phyloP scores from a whole-genome alignment of 192 early-diverging fungal genomes.

The Dissophora ornata region DNA sequence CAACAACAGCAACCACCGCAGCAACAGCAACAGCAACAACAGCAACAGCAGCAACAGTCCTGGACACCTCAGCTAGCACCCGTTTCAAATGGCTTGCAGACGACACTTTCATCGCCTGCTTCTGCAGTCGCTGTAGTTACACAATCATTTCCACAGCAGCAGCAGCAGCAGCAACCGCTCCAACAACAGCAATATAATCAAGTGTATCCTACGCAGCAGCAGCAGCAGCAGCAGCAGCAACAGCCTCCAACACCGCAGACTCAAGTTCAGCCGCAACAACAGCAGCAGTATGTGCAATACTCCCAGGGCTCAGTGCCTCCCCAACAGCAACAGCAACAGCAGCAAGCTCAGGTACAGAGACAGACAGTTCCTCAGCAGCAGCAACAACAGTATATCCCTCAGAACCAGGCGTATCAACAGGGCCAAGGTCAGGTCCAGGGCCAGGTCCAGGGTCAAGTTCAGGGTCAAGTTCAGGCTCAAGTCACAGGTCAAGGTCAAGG shows the following conservation, averaged over 20 bases:
- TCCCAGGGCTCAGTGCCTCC: too few relatives aligned
- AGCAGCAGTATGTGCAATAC: too few relatives aligned
- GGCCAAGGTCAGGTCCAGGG: neutral
- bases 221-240: slow-evolving; percentile 10
- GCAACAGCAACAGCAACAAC: neutral
- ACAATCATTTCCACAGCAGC: neutral
- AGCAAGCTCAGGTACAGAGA: neutral
- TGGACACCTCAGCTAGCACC: slow-evolving; percentile 13
- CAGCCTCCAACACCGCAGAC: neutral
- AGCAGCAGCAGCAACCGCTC: neutral
- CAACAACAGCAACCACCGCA: slow-evolving; percentile 23
- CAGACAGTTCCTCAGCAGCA: slow-evolving; percentile 10
- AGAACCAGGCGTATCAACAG: slow-evolving; percentile 8
- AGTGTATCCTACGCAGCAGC: slow-evolving; percentile 16
- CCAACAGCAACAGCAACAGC: too few relatives aligned
- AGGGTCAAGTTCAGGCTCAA: too few relatives aligned
- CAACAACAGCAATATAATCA: slow-evolving; percentile 10
- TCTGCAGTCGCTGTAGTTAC: neutral
- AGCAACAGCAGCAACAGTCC: slow-evolving; percentile 12
- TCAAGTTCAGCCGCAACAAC: too few relatives aligned
- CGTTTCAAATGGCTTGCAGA: neutral
- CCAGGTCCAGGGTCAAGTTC: too few relatives aligned
- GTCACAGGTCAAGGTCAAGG: too few relatives aligned
- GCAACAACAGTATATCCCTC: slow-evolving; percentile 3
- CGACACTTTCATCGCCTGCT: slow-evolving; percentile 4